These are phyloP conservation scores for Furcasterigmium sp. DNA, from an alignment of 2,329 filamentous ascomycete genomes.

Conservation along the genomic window DNA sequence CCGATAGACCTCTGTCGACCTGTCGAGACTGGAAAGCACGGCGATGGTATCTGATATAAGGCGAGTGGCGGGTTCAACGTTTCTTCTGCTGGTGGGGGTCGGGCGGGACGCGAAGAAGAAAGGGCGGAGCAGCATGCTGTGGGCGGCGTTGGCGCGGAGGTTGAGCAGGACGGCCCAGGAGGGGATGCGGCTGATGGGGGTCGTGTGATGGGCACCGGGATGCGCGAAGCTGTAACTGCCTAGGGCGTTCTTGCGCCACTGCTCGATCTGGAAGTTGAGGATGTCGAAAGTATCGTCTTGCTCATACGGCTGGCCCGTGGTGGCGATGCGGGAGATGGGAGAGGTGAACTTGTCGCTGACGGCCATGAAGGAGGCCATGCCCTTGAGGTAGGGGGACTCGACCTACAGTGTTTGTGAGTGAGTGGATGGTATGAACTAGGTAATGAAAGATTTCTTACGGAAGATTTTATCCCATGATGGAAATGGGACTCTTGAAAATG, in stretches of 20 bases:
- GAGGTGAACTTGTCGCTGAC: constrained; percentile 16
- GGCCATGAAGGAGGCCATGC: constrained; percentile 12
- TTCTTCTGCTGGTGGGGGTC: neutral
- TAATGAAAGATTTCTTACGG: constrained; percentile 1
- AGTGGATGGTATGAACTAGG: neutral
- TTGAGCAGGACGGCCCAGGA: constrained; percentile 8
- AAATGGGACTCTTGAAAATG: constrained; percentile 10
- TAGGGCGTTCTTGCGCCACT: constrained; percentile 6
- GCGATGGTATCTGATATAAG: neutral
- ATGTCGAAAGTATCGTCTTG: constrained; percentile 21
- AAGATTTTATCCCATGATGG: constrained; percentile 1
- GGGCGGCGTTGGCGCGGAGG: constrained; percentile 7
- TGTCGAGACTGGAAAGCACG: constrained; percentile 3
- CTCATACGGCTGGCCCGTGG: constrained; percentile 10
- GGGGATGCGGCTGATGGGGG: constrained; percentile 3
- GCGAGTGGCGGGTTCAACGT: constrained; percentile 4
- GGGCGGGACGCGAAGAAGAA: constrained; percentile 7
- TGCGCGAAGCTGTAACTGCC: constrained; percentile 2
- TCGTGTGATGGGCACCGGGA: neutral
- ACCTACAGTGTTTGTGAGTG: neutral
- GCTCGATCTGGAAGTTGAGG: constrained; percentile 20
- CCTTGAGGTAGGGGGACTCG: constrained; percentile 12
- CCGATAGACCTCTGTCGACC: constrained; percentile 6
- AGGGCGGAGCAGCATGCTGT: constrained; percentile 6
- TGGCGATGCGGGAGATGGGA: constrained; percentile 7